phyloP scores from a whole-genome alignment of 2,329 filamentous ascomycete genomes.

The Sclerotinia sclerotiorum region DNA sequence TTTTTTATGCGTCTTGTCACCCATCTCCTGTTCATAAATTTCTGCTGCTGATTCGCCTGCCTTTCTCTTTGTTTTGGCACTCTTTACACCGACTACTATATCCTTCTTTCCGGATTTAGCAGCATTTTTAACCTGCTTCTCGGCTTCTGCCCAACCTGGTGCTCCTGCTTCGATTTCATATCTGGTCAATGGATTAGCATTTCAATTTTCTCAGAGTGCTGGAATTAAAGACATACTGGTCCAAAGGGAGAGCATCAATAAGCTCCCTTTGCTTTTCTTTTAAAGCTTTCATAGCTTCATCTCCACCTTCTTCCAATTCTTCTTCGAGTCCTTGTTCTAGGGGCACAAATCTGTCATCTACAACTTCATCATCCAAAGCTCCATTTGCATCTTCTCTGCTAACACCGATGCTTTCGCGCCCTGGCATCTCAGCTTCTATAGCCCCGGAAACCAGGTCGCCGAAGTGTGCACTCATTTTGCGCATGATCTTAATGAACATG shows the following conservation, averaged over 20 bases:
- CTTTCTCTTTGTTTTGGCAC: slow-evolving; percentile 75
- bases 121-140: slow-evolving; percentile 68
- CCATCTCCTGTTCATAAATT: slow-evolving; percentile 61
- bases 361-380: slow-evolving; percentile 67
- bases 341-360: slow-evolving; percentile 66
- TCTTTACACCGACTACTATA: slow-evolving; percentile 77
- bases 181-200: slow-evolving; percentile 43
- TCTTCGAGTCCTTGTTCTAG: slow-evolving; percentile 72
- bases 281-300: slow-evolving; percentile 70
- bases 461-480: slow-evolving; percentile 82
- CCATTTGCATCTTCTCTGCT: slow-evolving; percentile 59
- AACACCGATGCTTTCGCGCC: slow-evolving; percentile 56
- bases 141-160: slow-evolving; percentile 66
- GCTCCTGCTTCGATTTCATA: slow-evolving; percentile 65
- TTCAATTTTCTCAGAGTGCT: background rate
- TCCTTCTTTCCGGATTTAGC: slow-evolving; percentile 56
- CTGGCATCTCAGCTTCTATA: slow-evolving; percentile 65
- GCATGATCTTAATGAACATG: slow-evolving; percentile 95
- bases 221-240: slow-evolving; percentile 61
- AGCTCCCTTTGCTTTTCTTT: slow-evolving; percentile 80
- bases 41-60: slow-evolving; percentile 58
- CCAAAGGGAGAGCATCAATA: slow-evolving; percentile 86
- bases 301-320: slow-evolving; percentile 80
- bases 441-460: slow-evolving; percentile 71
- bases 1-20: slow-evolving; percentile 54